Conservation (phyloP, 371 early-diverging fungal species). For the Lichtheimia ornata region DNA sequence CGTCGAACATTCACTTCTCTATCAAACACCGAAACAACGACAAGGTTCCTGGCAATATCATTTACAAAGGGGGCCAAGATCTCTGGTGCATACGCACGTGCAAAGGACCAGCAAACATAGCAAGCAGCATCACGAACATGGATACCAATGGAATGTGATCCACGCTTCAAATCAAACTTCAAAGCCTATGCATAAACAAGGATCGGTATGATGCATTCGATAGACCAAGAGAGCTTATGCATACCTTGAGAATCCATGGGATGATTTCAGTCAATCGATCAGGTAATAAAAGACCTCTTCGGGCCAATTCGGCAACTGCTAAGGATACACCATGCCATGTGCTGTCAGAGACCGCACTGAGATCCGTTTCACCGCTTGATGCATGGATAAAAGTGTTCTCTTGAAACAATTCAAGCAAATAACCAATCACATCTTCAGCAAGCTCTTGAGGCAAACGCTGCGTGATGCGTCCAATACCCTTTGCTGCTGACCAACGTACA, state of each 20-base stretch:
- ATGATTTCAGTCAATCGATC: constrained; percentile 67
- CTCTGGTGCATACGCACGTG: constrained; percentile 84
- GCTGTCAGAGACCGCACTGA: constrained; percentile 84
- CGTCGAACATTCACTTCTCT: constrained; percentile 93
- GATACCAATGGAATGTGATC: constrained; percentile 88
- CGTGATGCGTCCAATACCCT: constrained; percentile 88
- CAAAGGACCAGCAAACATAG: constrained; percentile 97
- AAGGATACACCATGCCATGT: constrained; percentile 96
- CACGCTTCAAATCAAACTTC: constrained; percentile 85
- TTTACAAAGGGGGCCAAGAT: constrained; percentile 61
- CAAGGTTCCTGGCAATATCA: constrained; percentile 72
- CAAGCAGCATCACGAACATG: constrained; percentile 96
- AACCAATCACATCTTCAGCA: constrained; percentile 80
- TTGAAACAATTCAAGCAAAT: constrained; percentile 73
- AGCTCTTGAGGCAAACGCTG: constrained; percentile 79
- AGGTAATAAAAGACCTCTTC: constrained; percentile 82
- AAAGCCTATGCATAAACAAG: constrained; percentile 59
- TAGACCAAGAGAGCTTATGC: neutral
- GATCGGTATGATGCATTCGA: neutral
- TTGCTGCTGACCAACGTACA: constrained; percentile 95
- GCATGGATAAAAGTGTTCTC: constrained; percentile 59
- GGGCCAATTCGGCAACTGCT: constrained; percentile 90
- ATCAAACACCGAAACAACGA: constrained; percentile 85
- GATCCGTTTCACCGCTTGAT: constrained; percentile 47
- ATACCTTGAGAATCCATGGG: constrained; percentile 72